Base-by-base conservation (phyloP, 768 basidiomycete species). In the Leccinum aurantiacum region DNA sequence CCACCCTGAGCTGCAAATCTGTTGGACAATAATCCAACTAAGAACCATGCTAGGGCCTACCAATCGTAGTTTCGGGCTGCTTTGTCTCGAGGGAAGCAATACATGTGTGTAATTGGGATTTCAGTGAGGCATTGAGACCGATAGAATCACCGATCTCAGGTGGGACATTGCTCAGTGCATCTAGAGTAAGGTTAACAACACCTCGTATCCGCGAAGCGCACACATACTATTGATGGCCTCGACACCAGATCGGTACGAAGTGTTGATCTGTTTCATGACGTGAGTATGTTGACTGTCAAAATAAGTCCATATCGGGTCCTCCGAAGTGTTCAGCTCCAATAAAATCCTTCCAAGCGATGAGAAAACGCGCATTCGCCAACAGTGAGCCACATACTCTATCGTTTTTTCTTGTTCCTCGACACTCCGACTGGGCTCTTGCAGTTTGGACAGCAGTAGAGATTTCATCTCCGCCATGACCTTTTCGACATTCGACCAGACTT, bases 331-430 rank as follows among this genome's bases (percentile, higher is more conserved):
- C 58, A 99, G 76, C 63, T 99, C 96, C 53, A 95, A 78, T 33
- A 98, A 75, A 53, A 98, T 89, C 68, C 96, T 98, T 64, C 0
- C 38, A 0, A 15, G 48, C 24, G 62, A 53, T 67, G 49, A 72
- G 58, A 35, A 33, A 38, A 52, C n/a, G 44, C 54, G 11, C 35
- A 53, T 14, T 41, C 46, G 6, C 27, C 29, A 54, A 47, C 59
- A 19, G 48, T 22, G 17, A 53, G 27, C 6, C 1, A 76, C 88
- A 66, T 67, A 94, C 97, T 98, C 95, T 57, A 99, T 90, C 2
- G 92, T 97, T 78, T 92, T 94, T 76, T 98, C 95, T 60, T 97
- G 94, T 64, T 98, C 96, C 63, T 99, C 97, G 4, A 94, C 82
- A 50, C 84, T 87, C 53, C 92, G 82, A 54, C 77, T 81, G 4